Percentiles rank a stretch among this genome's conserved stretches.
These are phyloP conservation scores for Camelina laxa DNA, from an alignment of 345 rosid species.

Conservation along the genomic window DNA sequence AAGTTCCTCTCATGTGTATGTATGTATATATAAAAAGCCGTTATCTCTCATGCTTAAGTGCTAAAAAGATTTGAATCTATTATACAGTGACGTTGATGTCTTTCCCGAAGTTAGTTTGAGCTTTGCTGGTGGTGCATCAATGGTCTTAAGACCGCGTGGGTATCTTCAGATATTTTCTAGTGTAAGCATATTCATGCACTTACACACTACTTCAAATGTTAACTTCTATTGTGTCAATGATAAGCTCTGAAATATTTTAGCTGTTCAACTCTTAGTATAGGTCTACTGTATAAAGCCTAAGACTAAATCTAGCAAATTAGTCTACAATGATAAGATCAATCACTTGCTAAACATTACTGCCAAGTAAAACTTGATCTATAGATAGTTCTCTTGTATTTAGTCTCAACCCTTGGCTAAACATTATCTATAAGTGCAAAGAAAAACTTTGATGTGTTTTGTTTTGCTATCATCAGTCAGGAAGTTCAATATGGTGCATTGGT, in stretches of 20 bases:
- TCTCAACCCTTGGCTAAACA: neutral
- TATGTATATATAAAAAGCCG: constrained; percentile 5
- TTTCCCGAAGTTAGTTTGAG: constrained; percentile 88
- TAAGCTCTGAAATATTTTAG: neutral
- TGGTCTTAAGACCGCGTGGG: constrained; percentile 67
- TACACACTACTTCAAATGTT: constrained; percentile 16
- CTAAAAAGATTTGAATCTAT: constrained; percentile 31
- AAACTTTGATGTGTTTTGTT: neutral
- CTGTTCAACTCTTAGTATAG: constrained; percentile 11
- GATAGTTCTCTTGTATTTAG: neutral
- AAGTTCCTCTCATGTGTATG: constrained; percentile 35
- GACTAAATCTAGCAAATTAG: neutral
- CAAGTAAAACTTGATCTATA: too few species aligned
- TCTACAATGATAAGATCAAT: neutral
- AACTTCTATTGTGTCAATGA: constrained; percentile 6
- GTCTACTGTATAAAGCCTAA: neutral
- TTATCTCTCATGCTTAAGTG: constrained; percentile 20
- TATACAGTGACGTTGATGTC: constrained; percentile 57
- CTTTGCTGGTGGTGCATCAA: constrained; percentile 84
- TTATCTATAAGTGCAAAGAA: neutral
- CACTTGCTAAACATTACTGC: too few species aligned
- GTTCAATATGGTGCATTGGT: constrained; percentile 91
- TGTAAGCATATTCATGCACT: constrained; percentile 59
- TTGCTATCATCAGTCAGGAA: constrained; percentile 57
- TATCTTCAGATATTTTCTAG: constrained; percentile 76